These are phyloP conservation scores for Aureobasidium sp. DNA, from an alignment of 2,329 filamentous ascomycete genomes.

Conservation along the genomic window DNA sequence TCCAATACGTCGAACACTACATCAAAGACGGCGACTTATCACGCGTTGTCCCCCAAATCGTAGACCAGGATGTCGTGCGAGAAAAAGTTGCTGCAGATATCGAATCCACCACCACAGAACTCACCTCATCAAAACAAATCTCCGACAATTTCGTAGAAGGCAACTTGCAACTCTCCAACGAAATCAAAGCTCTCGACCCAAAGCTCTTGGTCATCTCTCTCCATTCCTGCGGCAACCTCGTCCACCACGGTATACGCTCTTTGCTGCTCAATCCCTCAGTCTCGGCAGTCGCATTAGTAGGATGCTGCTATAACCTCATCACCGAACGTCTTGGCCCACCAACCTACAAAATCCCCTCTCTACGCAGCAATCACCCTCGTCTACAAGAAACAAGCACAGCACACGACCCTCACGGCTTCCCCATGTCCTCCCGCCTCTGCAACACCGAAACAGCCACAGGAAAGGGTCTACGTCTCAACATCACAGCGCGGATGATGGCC, in stretches of 20 bases:
- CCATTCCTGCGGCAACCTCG: conserved; percentile 95
- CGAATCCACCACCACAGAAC: conserved; percentile 20
- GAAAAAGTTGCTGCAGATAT: conserved; percentile 6
- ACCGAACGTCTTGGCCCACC: conserved; percentile 84
- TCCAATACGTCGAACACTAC: conserved; percentile 70
- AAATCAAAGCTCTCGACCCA: conserved; percentile 29
- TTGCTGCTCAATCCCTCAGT: conserved; percentile 78
- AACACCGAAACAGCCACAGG: conserved; percentile 38
- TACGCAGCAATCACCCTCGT: conserved; percentile 66
- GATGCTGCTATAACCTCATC: conserved; percentile 95
- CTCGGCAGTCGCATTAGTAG: conserved; percentile 86
- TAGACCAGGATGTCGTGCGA: conserved; percentile 24
- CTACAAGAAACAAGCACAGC: conserved; percentile 60
- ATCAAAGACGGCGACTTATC: conserved; percentile 67
- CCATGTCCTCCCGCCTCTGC: conserved; percentile 69
- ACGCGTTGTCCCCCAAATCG: conserved; percentile 58
- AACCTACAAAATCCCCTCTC: conserved; percentile 73
- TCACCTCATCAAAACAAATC: background rate
- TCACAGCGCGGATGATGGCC: conserved; percentile 96
- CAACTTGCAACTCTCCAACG: background rate
- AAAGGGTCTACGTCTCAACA: conserved; percentile 74
- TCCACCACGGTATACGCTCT: conserved; percentile 86
- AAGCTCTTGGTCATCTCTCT: conserved; percentile 84
- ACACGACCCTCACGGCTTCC: conserved; percentile 87
- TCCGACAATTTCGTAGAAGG: conserved; percentile 13